Evolutionary conservation across 768 basidiomycete species (phyloP), one percentile per base, ranked within the genome.

Genomic region (Leucogyrophana mollusca): DNA sequence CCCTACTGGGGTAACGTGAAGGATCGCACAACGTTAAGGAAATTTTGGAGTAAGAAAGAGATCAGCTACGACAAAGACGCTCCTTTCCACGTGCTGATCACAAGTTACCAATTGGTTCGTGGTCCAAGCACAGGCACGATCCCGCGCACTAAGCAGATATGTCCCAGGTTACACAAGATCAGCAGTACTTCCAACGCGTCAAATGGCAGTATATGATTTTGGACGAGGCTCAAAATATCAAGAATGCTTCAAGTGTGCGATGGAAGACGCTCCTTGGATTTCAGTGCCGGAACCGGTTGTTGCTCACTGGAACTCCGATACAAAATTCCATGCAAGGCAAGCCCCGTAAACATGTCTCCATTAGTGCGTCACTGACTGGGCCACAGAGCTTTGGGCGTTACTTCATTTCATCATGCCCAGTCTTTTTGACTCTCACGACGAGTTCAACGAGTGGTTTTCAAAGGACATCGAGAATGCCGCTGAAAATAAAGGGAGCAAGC

Each of bases 151-250:
- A 40, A 21, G 66, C 43, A 18, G 25, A 16, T 24, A 42, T 37
- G 8, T 32, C 33, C 13, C 57, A 93, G 90, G 84, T 95, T 39
- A 94, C 92, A 2, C 89, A 91, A 73, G 96, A 98, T 62, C 94
- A 96, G 60, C 91, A 97, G 56, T 96, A 99, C 69, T 95, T 99
- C 70, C 91, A 96, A 60, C 82, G 90, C 32, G 87, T 97, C 52
- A 95, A 93, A 60, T 99, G 96, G 96, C 96, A 99, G 68, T 99
- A 98, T 63, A 98, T 98, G 95, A 82, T 99, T 49, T 76, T 99
- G n/a, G 96, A 99, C 58, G 96, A 99, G 67, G 96, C 96, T 2
- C 96, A 99, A 67, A 97, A 97, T 46, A 98, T 99, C 77, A 99
- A 99, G 76, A 95, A 94, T 59, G 94, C 96, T 18, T 82, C 90